phyloP scores from a whole-genome alignment of 1,139 yeast genomes.

The Pichia inconspicua region DNA sequence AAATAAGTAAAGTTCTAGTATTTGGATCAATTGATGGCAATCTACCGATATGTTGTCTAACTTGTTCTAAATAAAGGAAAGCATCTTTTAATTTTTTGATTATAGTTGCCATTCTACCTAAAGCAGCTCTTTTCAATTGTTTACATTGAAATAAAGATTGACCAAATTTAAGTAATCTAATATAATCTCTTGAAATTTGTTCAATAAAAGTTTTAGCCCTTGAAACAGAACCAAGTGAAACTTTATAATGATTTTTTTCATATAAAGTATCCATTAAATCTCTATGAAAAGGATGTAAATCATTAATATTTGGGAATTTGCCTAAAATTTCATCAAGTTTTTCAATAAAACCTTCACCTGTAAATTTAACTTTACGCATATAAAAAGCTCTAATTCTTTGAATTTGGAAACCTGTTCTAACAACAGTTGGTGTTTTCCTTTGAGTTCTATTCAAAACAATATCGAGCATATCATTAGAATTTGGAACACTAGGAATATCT shows the following conservation, averaged over 20 bases:
- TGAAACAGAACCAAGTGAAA: slow-evolving; percentile 91
- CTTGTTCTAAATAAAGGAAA: slow-evolving; percentile 87
- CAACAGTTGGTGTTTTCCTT: slow-evolving; percentile 96
- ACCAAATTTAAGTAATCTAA: slow-evolving; percentile 88
- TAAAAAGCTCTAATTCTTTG: slow-evolving; percentile 96
- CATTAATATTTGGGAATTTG: slow-evolving; percentile 94
- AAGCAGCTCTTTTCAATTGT: slow-evolving; percentile 95
- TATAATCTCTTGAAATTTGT: slow-evolving; percentile 93
- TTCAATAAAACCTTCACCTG: slow-evolving; percentile 93
- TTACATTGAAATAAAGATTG: slow-evolving; percentile 97
- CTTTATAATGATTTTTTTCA: slow-evolving; percentile 96
- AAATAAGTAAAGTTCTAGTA: slow-evolving; percentile 91
- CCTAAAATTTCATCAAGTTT: slow-evolving; percentile 77
- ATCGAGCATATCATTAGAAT: slow-evolving; percentile 87
- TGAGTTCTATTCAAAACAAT: slow-evolving; percentile 95
- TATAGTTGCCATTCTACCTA: slow-evolving; percentile 99
- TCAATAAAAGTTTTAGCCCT: slow-evolving; percentile 91
- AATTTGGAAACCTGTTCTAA: slow-evolving; percentile 93
- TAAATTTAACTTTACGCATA: slow-evolving; percentile 94
- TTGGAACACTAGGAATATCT: slow-evolving; percentile 92
- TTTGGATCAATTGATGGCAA: slow-evolving; percentile 97
- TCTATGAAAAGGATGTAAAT: slow-evolving; percentile 96
- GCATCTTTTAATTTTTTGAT: slow-evolving; percentile 93
- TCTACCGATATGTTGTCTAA: slow-evolving; percentile 98
- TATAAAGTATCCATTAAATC: slow-evolving; percentile 95